Evolutionary conservation across 2,329 filamentous ascomycete species (phyloP).

Genomic region (Exophiala sideris): DNA sequence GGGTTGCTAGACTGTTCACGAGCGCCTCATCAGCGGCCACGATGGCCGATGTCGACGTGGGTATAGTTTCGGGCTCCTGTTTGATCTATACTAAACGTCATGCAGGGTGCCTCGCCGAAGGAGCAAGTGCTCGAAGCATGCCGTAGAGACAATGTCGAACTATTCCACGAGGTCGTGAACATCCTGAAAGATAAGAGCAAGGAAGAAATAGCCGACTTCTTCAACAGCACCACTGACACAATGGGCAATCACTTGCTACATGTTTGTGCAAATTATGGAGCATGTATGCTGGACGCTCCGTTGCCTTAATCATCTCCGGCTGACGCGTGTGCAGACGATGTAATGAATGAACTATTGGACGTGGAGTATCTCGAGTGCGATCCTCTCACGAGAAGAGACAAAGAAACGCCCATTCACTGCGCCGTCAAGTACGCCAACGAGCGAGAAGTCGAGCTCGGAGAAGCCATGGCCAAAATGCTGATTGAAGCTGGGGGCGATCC

Average conservation of each 20-base stretch:
- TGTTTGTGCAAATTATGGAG: constrained; percentile 78
- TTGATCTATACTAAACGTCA: constrained; percentile 1
- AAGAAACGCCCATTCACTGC: constrained; percentile 45
- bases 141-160: constrained; percentile 84
- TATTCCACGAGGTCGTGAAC: constrained; percentile 71
- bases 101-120: constrained; percentile 75
- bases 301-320: background rate
- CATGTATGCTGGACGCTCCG: constrained; percentile 59
- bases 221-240: constrained; percentile 82
- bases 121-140: constrained; percentile 91
- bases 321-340: constrained; percentile 38
- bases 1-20: background rate
- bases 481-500: constrained; percentile 49
- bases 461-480: constrained; percentile 49
- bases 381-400: constrained; percentile 44
- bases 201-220: constrained; percentile 66
- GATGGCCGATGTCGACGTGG: constrained; percentile 46
- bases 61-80: constrained; percentile 4
- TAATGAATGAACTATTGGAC: constrained; percentile 47
- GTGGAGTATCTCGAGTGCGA: constrained; percentile 49
- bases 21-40: constrained; percentile 3
- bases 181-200: constrained; percentile 55
- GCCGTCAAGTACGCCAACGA: constrained; percentile 47
- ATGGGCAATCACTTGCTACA: constrained; percentile 88
- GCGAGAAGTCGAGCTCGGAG: constrained; percentile 41